Conservation (phyloP, 768 basidiomycete species). For the Tulasnella sp. region DNA sequence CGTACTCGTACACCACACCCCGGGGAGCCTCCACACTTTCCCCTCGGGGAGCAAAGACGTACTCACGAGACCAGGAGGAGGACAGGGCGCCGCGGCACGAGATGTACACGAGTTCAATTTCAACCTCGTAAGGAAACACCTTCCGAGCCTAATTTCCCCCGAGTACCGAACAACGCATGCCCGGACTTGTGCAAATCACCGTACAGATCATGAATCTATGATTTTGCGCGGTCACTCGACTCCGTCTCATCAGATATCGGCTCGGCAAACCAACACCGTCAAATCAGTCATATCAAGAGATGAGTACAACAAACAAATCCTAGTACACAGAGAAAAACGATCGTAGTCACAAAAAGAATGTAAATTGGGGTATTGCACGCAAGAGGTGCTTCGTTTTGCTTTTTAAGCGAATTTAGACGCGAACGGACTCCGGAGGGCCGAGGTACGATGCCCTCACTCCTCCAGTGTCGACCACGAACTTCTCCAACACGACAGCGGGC, state of each 20-base stretch:
- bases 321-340: background rate
- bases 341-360: background rate
- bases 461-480: constrained; percentile 49
- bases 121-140: background rate
- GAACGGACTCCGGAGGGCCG: constrained; percentile 41
- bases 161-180: too few relatives aligned
- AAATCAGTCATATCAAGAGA: background rate
- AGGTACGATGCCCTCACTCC: constrained; percentile 45
- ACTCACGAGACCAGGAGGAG: background rate
- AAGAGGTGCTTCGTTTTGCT: background rate
- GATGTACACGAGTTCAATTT: background rate
- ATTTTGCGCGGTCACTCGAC: background rate
- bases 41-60: background rate
- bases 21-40: background rate
- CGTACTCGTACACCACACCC: background rate
- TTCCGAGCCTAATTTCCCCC: too few relatives aligned
- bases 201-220: too few relatives aligned
- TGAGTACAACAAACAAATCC: background rate
- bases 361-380: background rate
- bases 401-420: background rate
- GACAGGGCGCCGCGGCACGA: background rate
- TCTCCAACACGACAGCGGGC: constrained; percentile 48
- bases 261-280: background rate
- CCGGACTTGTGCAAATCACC: too few relatives aligned
- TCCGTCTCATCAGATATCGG: background rate